Evolutionary conservation across 257 asterid species (phyloP), one percentile per base, ranked within the genome.

Genomic region (Ballota nigra): DNA sequence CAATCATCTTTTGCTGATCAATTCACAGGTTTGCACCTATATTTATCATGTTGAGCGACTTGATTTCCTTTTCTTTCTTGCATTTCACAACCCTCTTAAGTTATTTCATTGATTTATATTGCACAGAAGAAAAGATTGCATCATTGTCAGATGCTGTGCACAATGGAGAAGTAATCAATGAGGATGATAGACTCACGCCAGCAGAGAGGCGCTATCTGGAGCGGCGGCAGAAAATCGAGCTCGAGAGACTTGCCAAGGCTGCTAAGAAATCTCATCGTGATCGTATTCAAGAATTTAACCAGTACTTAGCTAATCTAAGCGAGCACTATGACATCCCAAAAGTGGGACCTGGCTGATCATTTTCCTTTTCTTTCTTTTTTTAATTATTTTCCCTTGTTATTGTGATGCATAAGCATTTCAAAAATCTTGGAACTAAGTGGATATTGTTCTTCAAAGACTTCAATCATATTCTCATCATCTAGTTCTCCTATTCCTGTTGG

Each of bases 311-410:
- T 53, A 75, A 86, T 58, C 64, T 86, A 53, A 83, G 73, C 12
- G 88, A 83, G 81, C 86, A 83, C 76, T 83, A 81, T 67, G 88
- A 81, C 82, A 86, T 86, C 73, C 88, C 90, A 58, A 83, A 86
- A 77, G 90, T 83, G 8, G 88, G 90, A 34, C 90, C 87, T 69
- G 88, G 88, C 72, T 83, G 45, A 85, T 68, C 20, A 57, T 12
- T 57, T 57, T 53, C 7, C 2, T 8, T 12, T 43, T 13, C 13
- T 4, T 43, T 12, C 15, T 12, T 43, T 13, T 43, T 12, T 43
- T 6, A 40, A 41, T 11, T 41, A 41, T 11, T 41, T 41, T 41
- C 49, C 49, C 19, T 4, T 47, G 55, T 47, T n/a, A 47, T n/a
- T n/a, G 29, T 19, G 26, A 18, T 16, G 8, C 10, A 16, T n/a